Conservation (phyloP, 202 grass and related monocot species). For the Carex sylvatica region DNA sequence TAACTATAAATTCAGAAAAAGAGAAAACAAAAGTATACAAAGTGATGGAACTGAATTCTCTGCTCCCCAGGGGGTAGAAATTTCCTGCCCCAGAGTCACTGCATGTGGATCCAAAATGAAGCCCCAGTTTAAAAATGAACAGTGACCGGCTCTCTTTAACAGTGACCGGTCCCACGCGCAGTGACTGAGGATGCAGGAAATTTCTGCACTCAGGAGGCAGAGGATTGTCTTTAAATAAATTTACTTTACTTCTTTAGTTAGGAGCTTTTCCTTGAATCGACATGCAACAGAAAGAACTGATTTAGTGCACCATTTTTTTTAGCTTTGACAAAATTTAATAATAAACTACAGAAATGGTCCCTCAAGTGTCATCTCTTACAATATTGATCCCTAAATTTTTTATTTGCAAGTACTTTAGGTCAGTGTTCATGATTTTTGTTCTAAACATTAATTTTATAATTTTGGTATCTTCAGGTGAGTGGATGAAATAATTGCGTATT, state of each 20-base stretch:
- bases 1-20: not conserved
- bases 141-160: too few species aligned
- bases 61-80: too few species aligned
- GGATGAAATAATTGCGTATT: not conserved
- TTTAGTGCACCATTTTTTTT: not conserved
- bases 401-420: not conserved
- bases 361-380: not conserved
- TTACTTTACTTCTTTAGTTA: not conserved
- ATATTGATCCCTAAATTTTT: not conserved
- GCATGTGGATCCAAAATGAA: too few species aligned
- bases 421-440: not conserved
- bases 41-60: too few species aligned
- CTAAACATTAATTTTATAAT: not conserved
- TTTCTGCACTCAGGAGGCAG: too few species aligned
- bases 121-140: too few species aligned
- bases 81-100: too few species aligned
- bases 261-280: not conserved
- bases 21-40: not conserved
- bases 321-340: not conserved
- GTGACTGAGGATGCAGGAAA: too few species aligned
- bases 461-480: not conserved
- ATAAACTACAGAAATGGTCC: conserved; percentile 5
- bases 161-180: too few species aligned
- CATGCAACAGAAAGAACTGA: not conserved
- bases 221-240: not conserved